Conservation (phyloP, 345 rosid species). For the Eucalyptus urophylla region DNA sequence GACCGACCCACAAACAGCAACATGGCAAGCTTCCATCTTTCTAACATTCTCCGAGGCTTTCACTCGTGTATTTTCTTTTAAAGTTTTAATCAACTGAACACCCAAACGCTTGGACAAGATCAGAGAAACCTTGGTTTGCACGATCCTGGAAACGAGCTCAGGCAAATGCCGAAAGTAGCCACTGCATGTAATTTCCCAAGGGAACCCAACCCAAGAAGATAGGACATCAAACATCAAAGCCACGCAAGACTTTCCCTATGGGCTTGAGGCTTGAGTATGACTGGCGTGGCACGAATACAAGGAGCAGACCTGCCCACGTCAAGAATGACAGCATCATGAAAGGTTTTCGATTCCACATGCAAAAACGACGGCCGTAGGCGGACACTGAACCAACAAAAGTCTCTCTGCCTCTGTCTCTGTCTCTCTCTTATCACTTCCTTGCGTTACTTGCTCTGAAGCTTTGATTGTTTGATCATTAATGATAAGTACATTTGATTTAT, state of each 20-base stretch:
- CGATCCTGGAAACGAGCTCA: slow-evolving; percentile 43
- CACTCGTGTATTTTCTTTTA: background rate
- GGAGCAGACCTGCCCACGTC: background rate
- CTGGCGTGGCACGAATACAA: background rate
- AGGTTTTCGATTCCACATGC: background rate
- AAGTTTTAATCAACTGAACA: slow-evolving; percentile 1
- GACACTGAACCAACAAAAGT: background rate
- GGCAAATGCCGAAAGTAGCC: slow-evolving; percentile 44
- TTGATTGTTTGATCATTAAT: background rate
- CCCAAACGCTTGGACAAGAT: slow-evolving; percentile 38
- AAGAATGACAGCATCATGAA: background rate
- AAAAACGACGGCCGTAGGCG: background rate
- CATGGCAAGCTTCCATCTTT: slow-evolving; percentile 36
- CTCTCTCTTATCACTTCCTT: background rate
- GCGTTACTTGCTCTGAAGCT: background rate
- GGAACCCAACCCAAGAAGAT: slow-evolving; percentile 10
- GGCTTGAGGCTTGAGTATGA: no score
- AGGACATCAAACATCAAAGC: background rate
- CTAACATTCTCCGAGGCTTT: slow-evolving; percentile 19
- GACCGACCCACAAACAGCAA: slow-evolving; percentile 75
- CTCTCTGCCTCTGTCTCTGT: background rate
- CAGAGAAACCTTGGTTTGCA: slow-evolving; percentile 49
- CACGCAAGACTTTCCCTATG: background rate
- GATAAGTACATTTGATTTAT: background rate
- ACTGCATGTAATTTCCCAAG: slow-evolving; percentile 24